Evolutionary conservation across 192 early-diverging fungal species (phyloP).

Genomic region (Thamnidium elegans): DNA sequence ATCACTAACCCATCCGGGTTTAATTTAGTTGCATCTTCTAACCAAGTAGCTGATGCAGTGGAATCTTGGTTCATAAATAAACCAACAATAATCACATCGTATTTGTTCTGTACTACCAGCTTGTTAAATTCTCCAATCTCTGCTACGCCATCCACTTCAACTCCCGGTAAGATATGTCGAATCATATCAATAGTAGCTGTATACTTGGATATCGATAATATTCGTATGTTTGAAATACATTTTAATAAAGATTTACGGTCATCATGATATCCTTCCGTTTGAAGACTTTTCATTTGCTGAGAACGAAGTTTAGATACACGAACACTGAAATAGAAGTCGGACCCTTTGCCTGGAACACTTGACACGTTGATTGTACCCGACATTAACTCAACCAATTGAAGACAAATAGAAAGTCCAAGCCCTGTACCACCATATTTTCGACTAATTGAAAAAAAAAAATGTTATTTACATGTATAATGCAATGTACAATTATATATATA

Average conservation of each 20-base stretch:
- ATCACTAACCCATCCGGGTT: conserved; percentile 16
- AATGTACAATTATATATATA: too few relatives aligned
- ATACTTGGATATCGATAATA: conserved; percentile 18
- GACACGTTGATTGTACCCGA: conserved; percentile 50
- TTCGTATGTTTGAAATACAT: conserved; percentile 4
- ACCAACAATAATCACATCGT: conserved; percentile 31
- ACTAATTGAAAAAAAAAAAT: conserved; percentile 2
- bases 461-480: background rate
- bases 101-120: background rate
- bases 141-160: conserved; percentile 11
- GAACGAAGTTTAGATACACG: conserved; percentile 30
- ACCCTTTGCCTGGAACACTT: conserved; percentile 42
- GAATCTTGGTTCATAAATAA: conserved; percentile 18
- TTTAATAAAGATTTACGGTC: background rate
- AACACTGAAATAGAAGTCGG: conserved; percentile 49
- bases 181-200: conserved; percentile 24
- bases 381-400: conserved; percentile 60
- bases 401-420: conserved; percentile 59
- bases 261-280: background rate
- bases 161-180: conserved; percentile 13
- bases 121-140: conserved; percentile 10
- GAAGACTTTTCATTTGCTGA: background rate
- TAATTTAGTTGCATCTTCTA: conserved; percentile 7
- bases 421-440: conserved; percentile 65
- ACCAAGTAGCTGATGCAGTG: background rate